Evolutionary conservation across 2,329 filamentous ascomycete genomes (phyloP).

Genomic region (Ophiosphaerella korrae): DNA sequence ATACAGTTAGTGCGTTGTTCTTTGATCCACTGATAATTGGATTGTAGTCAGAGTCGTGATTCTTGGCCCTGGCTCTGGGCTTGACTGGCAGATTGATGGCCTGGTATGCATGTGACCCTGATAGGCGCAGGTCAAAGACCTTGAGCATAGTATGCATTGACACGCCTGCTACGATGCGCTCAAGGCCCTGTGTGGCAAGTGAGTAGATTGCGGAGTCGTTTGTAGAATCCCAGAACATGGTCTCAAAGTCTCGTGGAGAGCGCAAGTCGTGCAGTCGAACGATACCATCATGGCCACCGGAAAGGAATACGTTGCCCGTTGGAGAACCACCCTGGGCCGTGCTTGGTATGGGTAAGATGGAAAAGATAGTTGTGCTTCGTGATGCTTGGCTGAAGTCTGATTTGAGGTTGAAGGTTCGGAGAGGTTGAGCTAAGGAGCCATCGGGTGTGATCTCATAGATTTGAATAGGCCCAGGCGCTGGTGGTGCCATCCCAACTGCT

Average conservation of each 20-base stretch:
- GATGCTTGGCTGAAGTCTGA: slow-evolving; percentile 20
- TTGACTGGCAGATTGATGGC: slow-evolving; percentile 28
- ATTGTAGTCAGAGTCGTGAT: slow-evolving; percentile 20
- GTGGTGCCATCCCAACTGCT: slow-evolving; percentile 57
- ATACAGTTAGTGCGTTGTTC: slow-evolving; percentile 3
- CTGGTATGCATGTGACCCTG: slow-evolving; percentile 49
- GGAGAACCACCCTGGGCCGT: slow-evolving; percentile 37
- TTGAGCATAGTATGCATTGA: slow-evolving; percentile 64
- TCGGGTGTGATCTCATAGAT: slow-evolving; percentile 57
- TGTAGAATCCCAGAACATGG: slow-evolving; percentile 60
- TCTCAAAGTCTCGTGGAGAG: slow-evolving; percentile 54
- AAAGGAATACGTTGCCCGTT: slow-evolving; percentile 60
- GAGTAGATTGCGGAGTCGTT: slow-evolving; percentile 65
- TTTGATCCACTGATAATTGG: slow-evolving; percentile 13
- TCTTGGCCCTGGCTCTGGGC: neutral
- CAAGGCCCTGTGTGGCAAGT: slow-evolving; percentile 60
- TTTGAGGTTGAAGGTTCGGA: slow-evolving; percentile 48
- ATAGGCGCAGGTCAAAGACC: slow-evolving; percentile 65
- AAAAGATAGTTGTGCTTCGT: slow-evolving; percentile 50
- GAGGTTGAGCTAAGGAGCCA: slow-evolving; percentile 47
- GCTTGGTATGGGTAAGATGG: slow-evolving; percentile 49
- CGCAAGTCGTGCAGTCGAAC: slow-evolving; percentile 66
- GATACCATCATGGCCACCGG: slow-evolving; percentile 64
- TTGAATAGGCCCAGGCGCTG: slow-evolving; percentile 51
- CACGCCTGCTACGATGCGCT: slow-evolving; percentile 63